phyloP scores from a whole-genome alignment of 2,329 filamentous ascomycete genomes.

The Coniella lustricola region DNA sequence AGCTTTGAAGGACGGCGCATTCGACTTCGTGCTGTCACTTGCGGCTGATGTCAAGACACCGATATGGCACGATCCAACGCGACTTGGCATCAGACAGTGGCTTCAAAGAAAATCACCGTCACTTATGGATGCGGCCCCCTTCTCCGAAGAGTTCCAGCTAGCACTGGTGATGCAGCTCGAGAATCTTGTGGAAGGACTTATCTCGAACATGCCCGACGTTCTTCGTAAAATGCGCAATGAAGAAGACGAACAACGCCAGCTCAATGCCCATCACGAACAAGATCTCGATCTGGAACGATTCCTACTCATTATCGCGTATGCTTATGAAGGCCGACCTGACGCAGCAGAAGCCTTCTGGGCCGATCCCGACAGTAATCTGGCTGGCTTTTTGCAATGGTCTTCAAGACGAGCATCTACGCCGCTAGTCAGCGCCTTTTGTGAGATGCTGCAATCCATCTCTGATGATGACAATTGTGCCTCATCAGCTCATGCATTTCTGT shows the following conservation, averaged over 20 bases:
- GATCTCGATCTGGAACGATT: conserved; percentile 80
- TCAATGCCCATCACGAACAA: conserved; percentile 58
- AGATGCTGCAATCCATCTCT: conserved; percentile 86
- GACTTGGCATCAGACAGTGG: conserved; percentile 73
- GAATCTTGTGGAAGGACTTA: conserved; percentile 82
- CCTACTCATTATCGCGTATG: conserved; percentile 83
- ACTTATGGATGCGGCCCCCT: conserved; percentile 55
- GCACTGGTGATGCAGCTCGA: conserved; percentile 77
- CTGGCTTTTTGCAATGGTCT: conserved; percentile 96
- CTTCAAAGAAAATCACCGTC: conserved; percentile 72
- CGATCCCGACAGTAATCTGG: conserved; percentile 85
- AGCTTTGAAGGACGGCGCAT: conserved; percentile 77
- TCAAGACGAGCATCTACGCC: conserved; percentile 90
- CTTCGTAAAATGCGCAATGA: conserved; percentile 78
- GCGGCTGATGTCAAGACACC: conserved; percentile 73
- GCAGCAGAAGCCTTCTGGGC: conserved; percentile 86
- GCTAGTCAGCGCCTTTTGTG: conserved; percentile 92
- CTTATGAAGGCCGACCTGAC: conserved; percentile 79
- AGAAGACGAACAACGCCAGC: conserved; percentile 78
- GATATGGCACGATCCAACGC: conserved; percentile 83
- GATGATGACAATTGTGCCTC: conserved; percentile 76
- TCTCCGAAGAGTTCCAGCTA: conserved; percentile 64
- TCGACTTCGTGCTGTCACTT: conserved; percentile 84
- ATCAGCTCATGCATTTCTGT: conserved; percentile 78
- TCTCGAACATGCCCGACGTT: conserved; percentile 90